Conservation (phyloP, 2,329 filamentous ascomycete species). For the Lachnellula subtilissima region DNA sequence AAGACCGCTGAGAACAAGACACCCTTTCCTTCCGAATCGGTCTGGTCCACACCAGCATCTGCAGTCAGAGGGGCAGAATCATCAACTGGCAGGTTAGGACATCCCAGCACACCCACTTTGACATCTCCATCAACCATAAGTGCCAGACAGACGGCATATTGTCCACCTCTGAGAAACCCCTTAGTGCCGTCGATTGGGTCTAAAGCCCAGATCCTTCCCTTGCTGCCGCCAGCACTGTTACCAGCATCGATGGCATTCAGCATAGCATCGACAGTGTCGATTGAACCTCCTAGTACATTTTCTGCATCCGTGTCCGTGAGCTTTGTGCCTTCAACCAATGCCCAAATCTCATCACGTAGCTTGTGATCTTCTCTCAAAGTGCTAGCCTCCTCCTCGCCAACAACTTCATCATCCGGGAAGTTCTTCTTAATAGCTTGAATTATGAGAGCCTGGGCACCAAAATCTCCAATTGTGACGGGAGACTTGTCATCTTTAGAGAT, state of each 20-base stretch:
- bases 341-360: conserved; percentile 76
- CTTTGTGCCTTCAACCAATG: conserved; percentile 67
- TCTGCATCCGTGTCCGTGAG: conserved; percentile 64
- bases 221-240: conserved; percentile 64
- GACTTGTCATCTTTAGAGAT: conserved; percentile 93
- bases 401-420: conserved; percentile 87
- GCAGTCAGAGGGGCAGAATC: conserved; percentile 67
- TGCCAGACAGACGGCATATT: conserved; percentile 93
- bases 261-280: conserved; percentile 63
- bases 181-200: conserved; percentile 98
- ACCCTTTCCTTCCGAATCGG: conserved; percentile 70
- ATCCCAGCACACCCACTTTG: conserved; percentile 89
- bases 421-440: conserved; percentile 83
- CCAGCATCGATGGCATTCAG: conserved; percentile 63
- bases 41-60: conserved; percentile 69
- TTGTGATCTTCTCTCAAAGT: conserved; percentile 66
- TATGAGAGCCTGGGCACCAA: conserved; percentile 94
- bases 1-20: conserved; percentile 83
- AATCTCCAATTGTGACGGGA: conserved; percentile 96
- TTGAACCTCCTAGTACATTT: conserved; percentile 62
- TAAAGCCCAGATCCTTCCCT: conserved; percentile 87
- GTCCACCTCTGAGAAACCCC: conserved; percentile 90
- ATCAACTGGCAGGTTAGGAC: conserved; percentile 89
- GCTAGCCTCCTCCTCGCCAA: conserved; percentile 90
- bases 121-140: conserved; percentile 91